Evolutionary conservation across 208 protist species (phyloP).

Genomic region (Leishmania amazonensis): DNA sequence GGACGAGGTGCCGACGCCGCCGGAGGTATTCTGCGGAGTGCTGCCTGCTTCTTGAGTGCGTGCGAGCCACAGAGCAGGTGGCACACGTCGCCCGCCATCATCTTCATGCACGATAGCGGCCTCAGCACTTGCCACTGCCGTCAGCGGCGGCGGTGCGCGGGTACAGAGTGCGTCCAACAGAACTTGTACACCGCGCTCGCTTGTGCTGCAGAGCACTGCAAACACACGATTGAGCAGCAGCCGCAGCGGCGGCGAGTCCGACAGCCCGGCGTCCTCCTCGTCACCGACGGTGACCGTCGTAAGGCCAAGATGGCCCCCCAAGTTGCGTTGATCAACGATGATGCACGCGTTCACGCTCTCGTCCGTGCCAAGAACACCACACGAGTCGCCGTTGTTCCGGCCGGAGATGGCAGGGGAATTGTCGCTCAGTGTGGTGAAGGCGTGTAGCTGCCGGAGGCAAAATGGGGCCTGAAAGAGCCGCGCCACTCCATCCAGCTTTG

Average conservation of each 20-base stretch:
- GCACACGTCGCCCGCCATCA: conserved; percentile 20
- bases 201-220: conserved; percentile 33
- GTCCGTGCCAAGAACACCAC: background rate
- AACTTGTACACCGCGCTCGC: conserved; percentile 36
- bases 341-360: conserved; percentile 34
- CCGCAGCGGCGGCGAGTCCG: conserved; percentile 1
- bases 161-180: conserved; percentile 49
- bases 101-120: conserved; percentile 19
- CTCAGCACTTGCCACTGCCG: conserved; percentile 6
- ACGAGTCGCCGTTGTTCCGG: background rate
- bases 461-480: conserved; percentile 42
- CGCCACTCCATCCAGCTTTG: conserved; percentile 48
- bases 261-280: conserved; percentile 24
- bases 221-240: conserved; percentile 41
- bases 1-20: conserved; percentile 1
- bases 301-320: conserved; percentile 60
- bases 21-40: background rate
- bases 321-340: conserved; percentile 46
- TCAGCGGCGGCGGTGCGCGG: conserved; percentile 14
- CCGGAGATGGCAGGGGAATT: conserved; percentile 2
- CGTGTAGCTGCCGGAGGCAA: conserved; percentile 26
- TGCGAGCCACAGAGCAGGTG: conserved; percentile 6
- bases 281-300: conserved; percentile 56
- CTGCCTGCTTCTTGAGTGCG: background rate
- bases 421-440: conserved; percentile 16